Evolutionary conservation across 306 rosid species (phyloP).

Genomic region (Prunus dulcis): DNA sequence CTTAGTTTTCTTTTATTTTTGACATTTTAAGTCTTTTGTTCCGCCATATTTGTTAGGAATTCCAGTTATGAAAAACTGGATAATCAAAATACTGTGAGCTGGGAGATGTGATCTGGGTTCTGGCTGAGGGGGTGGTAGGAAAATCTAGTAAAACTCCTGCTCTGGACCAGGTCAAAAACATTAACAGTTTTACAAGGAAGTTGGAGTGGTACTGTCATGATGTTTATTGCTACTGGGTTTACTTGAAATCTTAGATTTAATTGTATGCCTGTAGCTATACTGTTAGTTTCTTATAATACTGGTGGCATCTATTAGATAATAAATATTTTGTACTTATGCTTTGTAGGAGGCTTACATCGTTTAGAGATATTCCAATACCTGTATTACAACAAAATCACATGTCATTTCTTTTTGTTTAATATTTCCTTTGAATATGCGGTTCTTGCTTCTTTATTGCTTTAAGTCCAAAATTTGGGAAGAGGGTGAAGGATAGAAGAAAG

Average conservation of each 20-base stretch:
- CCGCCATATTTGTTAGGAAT: background rate
- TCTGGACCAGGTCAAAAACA: background rate
- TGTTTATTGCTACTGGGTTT: background rate
- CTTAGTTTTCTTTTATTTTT: background rate
- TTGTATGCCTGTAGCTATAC: background rate
- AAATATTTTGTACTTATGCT: background rate
- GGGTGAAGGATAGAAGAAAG: background rate
- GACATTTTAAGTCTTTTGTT: background rate
- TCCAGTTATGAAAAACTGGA: background rate
- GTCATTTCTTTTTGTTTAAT: background rate
- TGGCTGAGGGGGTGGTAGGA: background rate
- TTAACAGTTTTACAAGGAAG: background rate
- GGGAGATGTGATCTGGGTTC: background rate
- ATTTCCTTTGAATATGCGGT: background rate
- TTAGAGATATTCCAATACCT: background rate
- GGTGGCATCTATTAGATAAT: background rate
- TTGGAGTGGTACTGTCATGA: background rate
- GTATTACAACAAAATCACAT: background rate
- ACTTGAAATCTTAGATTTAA: background rate
- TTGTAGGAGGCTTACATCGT: background rate
- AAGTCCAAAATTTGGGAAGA: background rate
- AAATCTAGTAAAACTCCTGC: background rate
- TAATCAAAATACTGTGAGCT: background rate
- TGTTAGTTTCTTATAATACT: background rate
- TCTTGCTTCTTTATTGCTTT: background rate